Base-by-base conservation (phyloP, 2,329 filamentous ascomycete genomes). In the Sporothrix globosa region DNA sequence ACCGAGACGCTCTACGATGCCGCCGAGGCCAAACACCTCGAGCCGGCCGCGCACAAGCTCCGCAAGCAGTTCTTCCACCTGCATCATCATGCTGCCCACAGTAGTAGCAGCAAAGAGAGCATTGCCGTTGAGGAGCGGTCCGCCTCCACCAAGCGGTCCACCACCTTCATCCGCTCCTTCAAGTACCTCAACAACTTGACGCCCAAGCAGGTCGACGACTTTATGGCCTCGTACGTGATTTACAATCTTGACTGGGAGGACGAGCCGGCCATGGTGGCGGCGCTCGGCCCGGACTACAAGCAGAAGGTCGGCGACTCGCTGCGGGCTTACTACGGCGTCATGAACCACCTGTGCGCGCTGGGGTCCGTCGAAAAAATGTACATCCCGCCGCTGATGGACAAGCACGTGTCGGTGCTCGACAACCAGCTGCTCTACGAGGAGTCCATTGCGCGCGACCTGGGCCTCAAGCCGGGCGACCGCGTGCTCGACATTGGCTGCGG, bases 301-400 rank as follows among this genome's bases (percentile, higher is more conserved):
- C 75, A 82, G 53, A 83, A 81, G 53, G 83, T 86, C 17, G 84
- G 84, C 69, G 83, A 84, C 72, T 85, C 83, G 70, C 80, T 86
- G 68, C 80, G 81, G 67, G 76, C 83, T 13, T 86, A 86, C 75
- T 86, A 86, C 72, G 84, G 84, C 41, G 83, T 86, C 17, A 77
- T 86, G 44, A 86, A 86, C 75, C 84, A 86, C 70, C 81, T 86
- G 13, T 86, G 84, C 75, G 84, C 84, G 34, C 80, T 86, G 13
- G 84, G 84, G 46, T 83, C 85, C 56, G 84, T 86, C n/a, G 84
- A 86, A 75, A 86, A 86, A 77, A 86, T 86, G 84, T 86, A 86
- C 75, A 86, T 86, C 69, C 84, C 84, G 14, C 84, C 84, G 1
- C 80, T 83, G 67, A 84, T 86, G 83, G 83, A 84, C 76, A 80